Evolutionary conservation across 2,329 filamentous ascomycete genomes (phyloP), one percentile per base, ranked within the genome.

Genomic region (Aureobasidium leucospermi): DNA sequence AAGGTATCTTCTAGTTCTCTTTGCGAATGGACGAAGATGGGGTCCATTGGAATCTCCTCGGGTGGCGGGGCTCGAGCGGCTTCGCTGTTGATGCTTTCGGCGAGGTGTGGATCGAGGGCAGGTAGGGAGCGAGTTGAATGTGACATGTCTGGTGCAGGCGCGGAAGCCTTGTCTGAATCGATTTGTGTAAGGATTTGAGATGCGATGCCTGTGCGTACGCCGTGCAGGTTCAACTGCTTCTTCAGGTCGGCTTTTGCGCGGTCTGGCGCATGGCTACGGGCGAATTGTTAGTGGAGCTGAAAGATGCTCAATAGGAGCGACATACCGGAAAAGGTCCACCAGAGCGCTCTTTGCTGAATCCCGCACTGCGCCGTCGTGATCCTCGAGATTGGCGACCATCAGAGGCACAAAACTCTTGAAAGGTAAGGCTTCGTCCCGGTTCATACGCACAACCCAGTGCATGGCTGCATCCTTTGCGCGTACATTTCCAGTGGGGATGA

Each of bases 1-100:
- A 96, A 85, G 1, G 88, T 85, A 29, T 96, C 91, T 62, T 96
- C 92, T n/a, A 97, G 77, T 69, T 96, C 91, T 66, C 90, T 83
- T 65, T 87, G 81, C 1, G 91, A 93, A 67, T 92, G 90, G 60
- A 96, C 85, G 69, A 93, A 91, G 31, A 88, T 78, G 2, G 92
- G 90, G 58, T 96, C 90, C 65, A 95, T 83, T 3, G 80, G 75
- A 29, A 94, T 87, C 45, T 80, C 71, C 62, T 85, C 87, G 10
- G 77, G 76, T 16, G 92, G 88, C 19, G 83, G 78, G 49, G 84
- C 76, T 13, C 85, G 67, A 15, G 69, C 70, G 28, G 68, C 83
- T 6, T 89, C 75, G 58, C 71, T 72, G 62, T 71, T 71, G 49
- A 75, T 67, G 67, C 66, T 75, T 45, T 77, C 75, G 36, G 74